These are phyloP conservation scores for Xylariaceae sp. DNA, from an alignment of 2,329 filamentous ascomycete genomes.

Conservation along the genomic window DNA sequence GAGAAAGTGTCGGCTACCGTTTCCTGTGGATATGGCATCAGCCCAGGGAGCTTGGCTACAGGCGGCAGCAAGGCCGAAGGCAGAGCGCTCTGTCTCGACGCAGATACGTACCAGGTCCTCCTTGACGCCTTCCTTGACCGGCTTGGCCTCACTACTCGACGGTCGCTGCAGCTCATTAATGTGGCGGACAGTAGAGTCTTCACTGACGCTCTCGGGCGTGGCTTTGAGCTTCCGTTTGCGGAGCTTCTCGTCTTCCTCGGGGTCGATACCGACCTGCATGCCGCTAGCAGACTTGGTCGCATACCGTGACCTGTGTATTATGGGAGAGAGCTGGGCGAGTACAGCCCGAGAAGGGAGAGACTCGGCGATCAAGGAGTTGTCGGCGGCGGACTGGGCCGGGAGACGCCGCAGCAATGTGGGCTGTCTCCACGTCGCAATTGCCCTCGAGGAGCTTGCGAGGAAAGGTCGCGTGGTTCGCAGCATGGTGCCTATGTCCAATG, in stretches of 20 bases:
- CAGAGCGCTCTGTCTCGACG: no score
- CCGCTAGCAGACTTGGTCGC: slow-evolving; percentile 20
- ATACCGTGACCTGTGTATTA: slow-evolving; percentile 18
- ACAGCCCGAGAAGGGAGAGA: no score
- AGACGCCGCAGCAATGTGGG: slow-evolving; percentile 7
- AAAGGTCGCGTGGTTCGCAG: slow-evolving; percentile 19
- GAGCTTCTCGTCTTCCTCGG: slow-evolving; percentile 47
- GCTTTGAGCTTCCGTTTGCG: slow-evolving; percentile 48
- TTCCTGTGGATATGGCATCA: slow-evolving; percentile 38
- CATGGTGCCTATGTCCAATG: slow-evolving; percentile 18
- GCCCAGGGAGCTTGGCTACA: neutral
- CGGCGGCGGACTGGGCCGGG: slow-evolving; percentile 2
- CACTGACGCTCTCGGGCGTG: slow-evolving; percentile 53
- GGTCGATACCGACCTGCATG: slow-evolving; percentile 35
- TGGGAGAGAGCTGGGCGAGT: slow-evolving; percentile 5
- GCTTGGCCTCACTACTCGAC: slow-evolving; percentile 14
- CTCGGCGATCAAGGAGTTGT: slow-evolving; percentile 1
- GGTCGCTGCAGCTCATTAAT: slow-evolving; percentile 33
- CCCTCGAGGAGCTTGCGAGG: slow-evolving; percentile 15
- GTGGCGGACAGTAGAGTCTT: slow-evolving; percentile 46
- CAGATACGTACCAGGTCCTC: slow-evolving; percentile 47
- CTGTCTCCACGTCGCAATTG: slow-evolving; percentile 6
- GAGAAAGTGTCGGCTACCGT: slow-evolving; percentile 64
- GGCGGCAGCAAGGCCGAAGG: neutral
- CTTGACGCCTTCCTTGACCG: slow-evolving; percentile 29